Conservation (phyloP, 371 early-diverging fungal species). For the Mortierella sp. region DNA sequence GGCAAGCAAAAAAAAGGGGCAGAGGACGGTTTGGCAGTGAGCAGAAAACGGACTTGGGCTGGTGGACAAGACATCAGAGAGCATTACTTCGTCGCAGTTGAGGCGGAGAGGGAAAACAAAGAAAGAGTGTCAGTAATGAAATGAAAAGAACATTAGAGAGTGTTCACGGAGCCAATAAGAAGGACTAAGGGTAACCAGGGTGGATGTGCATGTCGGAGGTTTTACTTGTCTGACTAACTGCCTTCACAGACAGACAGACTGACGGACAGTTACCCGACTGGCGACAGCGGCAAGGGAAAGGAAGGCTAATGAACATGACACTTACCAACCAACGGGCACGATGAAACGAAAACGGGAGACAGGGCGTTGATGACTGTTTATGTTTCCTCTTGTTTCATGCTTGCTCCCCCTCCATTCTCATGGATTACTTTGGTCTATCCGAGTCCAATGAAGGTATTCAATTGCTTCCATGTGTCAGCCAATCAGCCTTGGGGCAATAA, state of each 20-base stretch:
- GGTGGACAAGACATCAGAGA: neutral
- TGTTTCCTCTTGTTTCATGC: neutral
- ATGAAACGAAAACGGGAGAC: slow-evolving; percentile 4
- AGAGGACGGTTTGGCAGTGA: neutral
- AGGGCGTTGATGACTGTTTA: neutral
- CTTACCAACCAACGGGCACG: neutral
- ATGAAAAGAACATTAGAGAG: neutral
- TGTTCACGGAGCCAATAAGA: neutral
- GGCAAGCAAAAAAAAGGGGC: neutral
- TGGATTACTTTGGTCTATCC: slow-evolving; percentile 4
- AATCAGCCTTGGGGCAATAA: neutral
- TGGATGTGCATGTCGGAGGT: neutral
- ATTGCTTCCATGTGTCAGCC: slow-evolving; percentile 1
- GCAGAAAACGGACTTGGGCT: neutral
- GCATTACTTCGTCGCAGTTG: neutral
- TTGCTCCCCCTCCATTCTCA: neutral
- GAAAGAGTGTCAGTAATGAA: neutral
- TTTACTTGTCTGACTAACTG: neutral
- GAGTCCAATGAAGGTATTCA: neutral
- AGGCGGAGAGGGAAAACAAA: neutral
- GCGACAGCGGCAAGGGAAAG: neutral
- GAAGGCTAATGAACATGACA: neutral
- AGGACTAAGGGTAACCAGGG: neutral
- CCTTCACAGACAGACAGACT: neutral
- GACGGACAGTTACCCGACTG: neutral